phyloP scores from a whole-genome alignment of 2,329 filamentous ascomycete species.

The Colletotrichum cuscutae region DNA sequence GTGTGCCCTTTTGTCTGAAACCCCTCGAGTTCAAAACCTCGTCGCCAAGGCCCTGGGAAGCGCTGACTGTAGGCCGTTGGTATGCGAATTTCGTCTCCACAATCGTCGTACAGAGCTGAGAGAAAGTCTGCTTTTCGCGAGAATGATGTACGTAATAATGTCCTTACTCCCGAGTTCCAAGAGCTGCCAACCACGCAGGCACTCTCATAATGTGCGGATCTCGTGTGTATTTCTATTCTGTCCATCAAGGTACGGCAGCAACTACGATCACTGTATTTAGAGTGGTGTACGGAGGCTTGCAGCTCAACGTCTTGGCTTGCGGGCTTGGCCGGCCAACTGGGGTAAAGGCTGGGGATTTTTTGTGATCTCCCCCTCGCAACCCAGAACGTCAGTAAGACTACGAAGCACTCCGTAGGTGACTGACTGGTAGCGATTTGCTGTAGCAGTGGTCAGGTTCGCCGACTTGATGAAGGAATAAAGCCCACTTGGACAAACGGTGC shows the following conservation, averaged over 20 bases:
- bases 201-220: slow-evolving; percentile 16
- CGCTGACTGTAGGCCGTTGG: slow-evolving; percentile 13
- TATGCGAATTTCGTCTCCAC: slow-evolving; percentile 27
- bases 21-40: background rate
- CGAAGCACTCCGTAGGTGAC: background rate
- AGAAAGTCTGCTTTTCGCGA: background rate
- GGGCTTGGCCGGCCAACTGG: slow-evolving; percentile 6
- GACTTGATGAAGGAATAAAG: slow-evolving; percentile 2
- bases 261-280: background rate
- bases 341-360: slow-evolving; percentile 24
- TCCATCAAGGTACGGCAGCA: slow-evolving; percentile 10
- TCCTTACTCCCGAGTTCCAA: background rate
- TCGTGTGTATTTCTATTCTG: slow-evolving; percentile 15
- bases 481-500: slow-evolving; percentile 16
- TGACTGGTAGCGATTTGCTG: background rate
- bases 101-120: slow-evolving; percentile 1
- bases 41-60: slow-evolving; percentile 8
- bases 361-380: slow-evolving; percentile 6
- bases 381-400: slow-evolving; percentile 9
- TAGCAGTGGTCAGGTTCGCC: background rate
- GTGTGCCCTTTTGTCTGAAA: background rate
- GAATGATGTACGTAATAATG: slow-evolving; percentile 25
- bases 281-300: background rate
- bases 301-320: slow-evolving; percentile 19
- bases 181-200: slow-evolving; percentile 9